phyloP scores from a whole-genome alignment of 2,329 filamentous ascomycete genomes.

The Teratosphaeria zuluensis region DNA sequence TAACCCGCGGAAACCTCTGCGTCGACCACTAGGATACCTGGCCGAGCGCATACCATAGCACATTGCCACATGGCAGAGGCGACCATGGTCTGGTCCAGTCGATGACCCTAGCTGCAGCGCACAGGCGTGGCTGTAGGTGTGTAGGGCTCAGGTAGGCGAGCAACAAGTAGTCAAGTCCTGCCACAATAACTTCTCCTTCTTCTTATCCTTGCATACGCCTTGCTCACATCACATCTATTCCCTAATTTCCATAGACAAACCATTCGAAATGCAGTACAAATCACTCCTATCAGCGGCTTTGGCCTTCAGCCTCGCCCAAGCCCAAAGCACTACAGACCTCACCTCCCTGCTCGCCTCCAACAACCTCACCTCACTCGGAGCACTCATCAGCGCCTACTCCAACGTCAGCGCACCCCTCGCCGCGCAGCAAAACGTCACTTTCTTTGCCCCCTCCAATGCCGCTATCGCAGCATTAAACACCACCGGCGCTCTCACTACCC shows the following conservation, averaged over 20 bases:
- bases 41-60: not conserved
- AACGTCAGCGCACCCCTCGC: conserved; percentile 29
- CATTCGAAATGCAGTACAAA: conserved; percentile 31
- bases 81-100: not conserved
- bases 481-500: conserved; percentile 16
- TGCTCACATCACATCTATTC: not conserved
- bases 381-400: conserved; percentile 29
- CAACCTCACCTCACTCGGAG: conserved; percentile 25
- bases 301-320: conserved; percentile 25
- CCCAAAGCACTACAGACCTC: conserved; percentile 18
- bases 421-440: conserved; percentile 43
- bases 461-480: conserved; percentile 32
- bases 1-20: not conserved
- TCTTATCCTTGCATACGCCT: not conserved
- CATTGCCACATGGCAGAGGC: not conserved
- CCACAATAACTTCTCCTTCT: not conserved
- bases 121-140: not conserved
- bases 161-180: not conserved
- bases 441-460: conserved; percentile 48
- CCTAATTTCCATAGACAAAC: not conserved
- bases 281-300: conserved; percentile 28
- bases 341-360: conserved; percentile 25
- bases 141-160: not conserved
- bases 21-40: not conserved
- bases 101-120: not conserved